Evolutionary conservation across 1,284 basidiomycete species (phyloP).

Genomic region (Sporisorium exsertum): DNA sequence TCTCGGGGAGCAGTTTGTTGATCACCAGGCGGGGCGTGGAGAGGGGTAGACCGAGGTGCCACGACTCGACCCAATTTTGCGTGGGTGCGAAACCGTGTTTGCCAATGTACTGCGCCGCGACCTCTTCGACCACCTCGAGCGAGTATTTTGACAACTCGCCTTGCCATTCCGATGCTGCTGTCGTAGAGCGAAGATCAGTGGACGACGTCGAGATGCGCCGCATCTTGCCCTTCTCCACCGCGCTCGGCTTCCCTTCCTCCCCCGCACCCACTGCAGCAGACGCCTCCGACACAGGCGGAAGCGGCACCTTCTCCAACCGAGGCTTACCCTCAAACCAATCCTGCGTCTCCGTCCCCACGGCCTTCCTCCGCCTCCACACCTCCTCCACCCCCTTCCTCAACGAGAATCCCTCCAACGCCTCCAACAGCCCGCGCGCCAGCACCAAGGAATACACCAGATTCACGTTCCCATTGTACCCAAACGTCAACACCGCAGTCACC

Average conservation of each 20-base stretch:
- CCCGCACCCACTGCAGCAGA: neutral
- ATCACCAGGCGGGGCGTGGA: conserved; percentile 44
- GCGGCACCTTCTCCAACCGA: conserved; percentile 29
- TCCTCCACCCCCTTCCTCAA: conserved; percentile 84
- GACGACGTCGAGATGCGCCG: conserved; percentile 43
- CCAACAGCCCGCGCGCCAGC: conserved; percentile 82
- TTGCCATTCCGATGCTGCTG: neutral
- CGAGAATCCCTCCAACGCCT: conserved; percentile 88
- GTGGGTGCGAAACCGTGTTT: conserved; percentile 61
- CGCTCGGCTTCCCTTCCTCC: neutral
- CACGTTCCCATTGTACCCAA: conserved; percentile 77
- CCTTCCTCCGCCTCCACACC: conserved; percentile 71
- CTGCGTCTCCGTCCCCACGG: conserved; percentile 22
- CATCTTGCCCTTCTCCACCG: conserved; percentile 46
- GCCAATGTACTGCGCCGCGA: conserved; percentile 52
- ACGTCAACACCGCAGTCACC: conserved; percentile 82
- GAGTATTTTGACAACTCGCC: conserved; percentile 38
- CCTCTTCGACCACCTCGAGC: conserved; percentile 27
- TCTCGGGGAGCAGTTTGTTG: conserved; percentile 47
- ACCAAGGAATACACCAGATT: conserved; percentile 88
- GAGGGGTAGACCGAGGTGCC: conserved; percentile 52
- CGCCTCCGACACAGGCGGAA: conserved; percentile 9
- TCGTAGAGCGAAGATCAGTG: neutral
- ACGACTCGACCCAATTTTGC: conserved; percentile 59
- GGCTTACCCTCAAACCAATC: conserved; percentile 34